Conservation (phyloP, 2,329 filamentous ascomycete species). For the Paecilomyces niveus region DNA sequence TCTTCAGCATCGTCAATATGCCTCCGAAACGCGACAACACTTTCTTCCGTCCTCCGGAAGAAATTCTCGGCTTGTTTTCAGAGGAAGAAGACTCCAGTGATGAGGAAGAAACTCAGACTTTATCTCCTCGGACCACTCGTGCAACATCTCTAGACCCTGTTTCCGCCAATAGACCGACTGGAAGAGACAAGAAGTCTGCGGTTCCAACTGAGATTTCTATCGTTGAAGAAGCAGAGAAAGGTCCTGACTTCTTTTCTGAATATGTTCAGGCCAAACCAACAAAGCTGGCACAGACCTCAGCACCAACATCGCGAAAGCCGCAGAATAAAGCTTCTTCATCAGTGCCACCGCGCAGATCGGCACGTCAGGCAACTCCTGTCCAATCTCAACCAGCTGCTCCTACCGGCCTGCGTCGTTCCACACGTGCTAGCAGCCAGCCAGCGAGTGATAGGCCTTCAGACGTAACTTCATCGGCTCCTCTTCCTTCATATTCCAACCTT, state of each 20-base stretch:
- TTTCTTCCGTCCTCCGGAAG: not conserved
- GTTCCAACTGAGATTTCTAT: not conserved
- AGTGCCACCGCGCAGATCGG: not conserved
- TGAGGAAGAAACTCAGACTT: not conserved
- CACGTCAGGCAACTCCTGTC: not conserved
- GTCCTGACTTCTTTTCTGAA: not conserved
- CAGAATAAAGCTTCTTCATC: not conserved
- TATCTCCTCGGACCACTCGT: not conserved
- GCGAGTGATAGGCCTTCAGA: not conserved
- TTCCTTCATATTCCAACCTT: not conserved
- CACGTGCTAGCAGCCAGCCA: not conserved
- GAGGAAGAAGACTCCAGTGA: not conserved
- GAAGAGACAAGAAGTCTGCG: not conserved
- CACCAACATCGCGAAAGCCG: not conserved
- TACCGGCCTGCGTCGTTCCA: not conserved
- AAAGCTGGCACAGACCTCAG: not conserved
- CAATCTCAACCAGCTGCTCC: not conserved
- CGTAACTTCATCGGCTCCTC: not conserved
- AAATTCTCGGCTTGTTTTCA: not conserved
- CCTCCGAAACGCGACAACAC: not conserved
- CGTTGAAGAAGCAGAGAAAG: not conserved
- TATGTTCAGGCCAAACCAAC: not conserved
- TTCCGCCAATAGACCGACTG: not conserved
- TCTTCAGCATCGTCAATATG: not conserved
- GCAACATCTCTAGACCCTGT: not conserved